Percentiles rank a stretch among this genome's conserved stretches.
Evolutionary conservation across 2,329 filamentous ascomycete genomes (phyloP).

Genomic region (Kalaharituber pfeilii): DNA sequence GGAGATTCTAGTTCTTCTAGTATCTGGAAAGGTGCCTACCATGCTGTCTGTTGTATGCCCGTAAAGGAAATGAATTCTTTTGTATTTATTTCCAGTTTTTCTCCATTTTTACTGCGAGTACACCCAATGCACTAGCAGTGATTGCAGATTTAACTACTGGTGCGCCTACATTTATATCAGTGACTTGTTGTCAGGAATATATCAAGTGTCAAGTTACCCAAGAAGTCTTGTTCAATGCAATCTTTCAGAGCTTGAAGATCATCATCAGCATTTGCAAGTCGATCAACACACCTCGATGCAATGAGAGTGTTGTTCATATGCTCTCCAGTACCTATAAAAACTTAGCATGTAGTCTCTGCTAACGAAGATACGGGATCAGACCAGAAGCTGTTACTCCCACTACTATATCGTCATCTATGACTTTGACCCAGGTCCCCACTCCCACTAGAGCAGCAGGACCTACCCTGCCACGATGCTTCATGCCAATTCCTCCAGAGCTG

Average conservation of each 20-base stretch:
- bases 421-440: conserved; percentile 65
- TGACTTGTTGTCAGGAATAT: background rate
- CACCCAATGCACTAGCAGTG: conserved; percentile 73
- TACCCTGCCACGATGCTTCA: conserved; percentile 86
- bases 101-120: conserved; percentile 60
- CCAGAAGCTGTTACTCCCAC: conserved; percentile 26
- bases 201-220: conserved; percentile 35
- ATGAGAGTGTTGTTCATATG: conserved; percentile 85
- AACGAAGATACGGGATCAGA: conserved; percentile 1
- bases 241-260: conserved; percentile 54
- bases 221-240: conserved; percentile 80
- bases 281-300: conserved; percentile 73
- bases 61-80: conserved; percentile 55
- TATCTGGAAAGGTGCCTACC: conserved; percentile 24
- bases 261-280: conserved; percentile 59
- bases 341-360: background rate
- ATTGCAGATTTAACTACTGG: conserved; percentile 61
- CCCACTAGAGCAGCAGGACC: conserved; percentile 88
- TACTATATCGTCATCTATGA: conserved; percentile 49
- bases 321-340: conserved; percentile 77
- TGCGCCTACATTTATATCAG: conserved; percentile 33
- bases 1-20: background rate
- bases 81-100: conserved; percentile 53
- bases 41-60: conserved; percentile 88
- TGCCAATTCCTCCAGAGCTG: conserved; percentile 92